Base-by-base conservation (phyloP, 1,139 yeast species). In the Hyphopichia buzzinii region DNA sequence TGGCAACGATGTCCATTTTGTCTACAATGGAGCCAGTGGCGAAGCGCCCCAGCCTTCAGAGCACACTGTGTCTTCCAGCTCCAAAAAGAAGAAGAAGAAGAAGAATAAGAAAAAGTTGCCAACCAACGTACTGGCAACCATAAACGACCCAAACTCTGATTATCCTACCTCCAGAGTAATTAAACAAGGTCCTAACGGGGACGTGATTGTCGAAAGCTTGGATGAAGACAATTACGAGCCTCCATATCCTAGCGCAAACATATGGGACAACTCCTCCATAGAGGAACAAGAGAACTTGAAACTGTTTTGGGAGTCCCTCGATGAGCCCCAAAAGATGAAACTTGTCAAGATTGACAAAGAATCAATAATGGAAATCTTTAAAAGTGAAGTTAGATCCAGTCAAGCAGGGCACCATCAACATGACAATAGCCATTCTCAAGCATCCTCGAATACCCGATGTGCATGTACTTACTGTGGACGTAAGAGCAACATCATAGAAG, bases 391-490 rank as follows among this genome's bases (percentile, higher is more conserved):
- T 8, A 49, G 50, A 37, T 26, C 46, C 36, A 36, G 36, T 34
- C 26, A 23, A 35, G 27, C 27, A 30, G 19, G 27, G 33, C 26
- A 26, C 21, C 41, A 45, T 36, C 38, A 35, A 33, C 36, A 40
- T 30, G 29, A 33, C 32, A 29, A 39, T 33, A 34, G 30, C 34
- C 31, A 31, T 28, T 15, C 33, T 21, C 34, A 33, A 17, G 32
- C 34, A 14, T 29, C 31, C 8, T 28, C 28, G 12, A 19, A 22
- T 8, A 45, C 42, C 22, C 46, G 45, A 29, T 89, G 97, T 56
- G 74, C 80, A 39, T 90, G 97, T 56, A 67, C 81, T 4, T 81
- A 81, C 22, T 90, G 97, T 61, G 95, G 94, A 1, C 74, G 88
- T 36, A 80, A 85, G 47, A 79, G 82, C 46, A 65, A 72, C 41